phyloP scores from a whole-genome alignment of 169 alveolate genomes.

The Plasmodium reichenowi region DNA sequence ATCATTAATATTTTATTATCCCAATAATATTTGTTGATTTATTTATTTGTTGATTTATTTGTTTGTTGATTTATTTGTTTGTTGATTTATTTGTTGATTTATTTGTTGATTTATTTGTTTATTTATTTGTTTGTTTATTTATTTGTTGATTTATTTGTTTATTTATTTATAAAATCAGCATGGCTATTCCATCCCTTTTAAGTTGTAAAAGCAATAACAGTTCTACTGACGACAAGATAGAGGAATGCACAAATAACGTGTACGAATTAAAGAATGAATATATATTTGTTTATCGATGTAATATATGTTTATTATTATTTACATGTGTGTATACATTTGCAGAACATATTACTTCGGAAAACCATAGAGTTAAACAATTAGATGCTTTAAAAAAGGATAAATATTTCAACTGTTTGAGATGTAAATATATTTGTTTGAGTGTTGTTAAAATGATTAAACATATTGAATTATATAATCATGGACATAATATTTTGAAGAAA shows the following conservation, averaged over 20 bases:
- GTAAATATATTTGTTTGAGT: conserved; percentile 66
- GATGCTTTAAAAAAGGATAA: conserved; percentile 58
- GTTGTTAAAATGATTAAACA: conserved; percentile 67
- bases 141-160: too few species aligned
- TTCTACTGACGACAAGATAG: conserved; percentile 1
- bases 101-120: too few species aligned
- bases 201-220: conserved; percentile 1
- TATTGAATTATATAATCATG: conserved; percentile 61
- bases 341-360: conserved; percentile 35
- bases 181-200: not conserved
- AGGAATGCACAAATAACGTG: not conserved
- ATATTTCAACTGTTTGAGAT: conserved; percentile 56
- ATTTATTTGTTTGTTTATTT: too few species aligned
- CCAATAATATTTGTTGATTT: too few species aligned
- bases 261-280: conserved; percentile 44
- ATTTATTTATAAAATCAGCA: too few species aligned
- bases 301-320: conserved; percentile 43
- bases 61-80: too few species aligned
- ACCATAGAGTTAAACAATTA: conserved; percentile 62
- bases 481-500: conserved; percentile 67
- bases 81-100: too few species aligned
- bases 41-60: too few species aligned
- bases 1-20: too few species aligned
- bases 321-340: conserved; percentile 66
- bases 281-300: conserved; percentile 54